Base-by-base conservation (phyloP, 1,284 basidiomycete genomes). In the Filobasidium uniguttulatum region DNA sequence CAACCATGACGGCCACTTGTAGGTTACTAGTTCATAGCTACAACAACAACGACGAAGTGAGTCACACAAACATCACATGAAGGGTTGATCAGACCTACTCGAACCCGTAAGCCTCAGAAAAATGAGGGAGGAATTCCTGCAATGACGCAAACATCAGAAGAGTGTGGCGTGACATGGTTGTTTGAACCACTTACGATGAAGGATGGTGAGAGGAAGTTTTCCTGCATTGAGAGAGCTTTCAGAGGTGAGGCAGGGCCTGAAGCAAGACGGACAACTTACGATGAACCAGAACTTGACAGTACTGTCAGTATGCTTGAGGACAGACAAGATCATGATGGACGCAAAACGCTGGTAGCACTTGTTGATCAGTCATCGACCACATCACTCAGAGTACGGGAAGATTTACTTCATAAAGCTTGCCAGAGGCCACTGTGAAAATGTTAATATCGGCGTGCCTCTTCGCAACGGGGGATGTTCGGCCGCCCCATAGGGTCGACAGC, bases 241-340 rank as follows among this genome's bases (percentile, higher is more conserved):
- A 51, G 26, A 15, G 22, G 25, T 22, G 23, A 40, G 15, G 15
- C 17, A 20, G n/a, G 30, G 19, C 15, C n/a, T 19, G 14, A 43
- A n/a, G n/a, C n/a, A n/a, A n/a, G n/a, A n/a, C n/a, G n/a, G n/a
- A 20, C 2, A 12, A 60, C 62, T 52, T 38, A 66, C 87, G 58
- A 98, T 97, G 69, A 98, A 97, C 93, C 93, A 98, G 70, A 98
- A 98, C 67, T 98, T 98, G 67, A 97, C 90, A 22, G 78, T 82
- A 60, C 81, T 84, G 29, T 89, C 79, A 3, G 93, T 98, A 63
- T 98, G 91, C 49, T 82, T 80, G 59, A 98, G 75, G 22, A 98
- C 94, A 59, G 86, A 91, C 33, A 97, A 75, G 54, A 96, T 87
- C 93, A 98, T 98, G 71, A 98, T 94, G 23, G 87, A 90, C 0